Conservation (phyloP, 805 yeast species). For the Saturnispora hagleri region DNA sequence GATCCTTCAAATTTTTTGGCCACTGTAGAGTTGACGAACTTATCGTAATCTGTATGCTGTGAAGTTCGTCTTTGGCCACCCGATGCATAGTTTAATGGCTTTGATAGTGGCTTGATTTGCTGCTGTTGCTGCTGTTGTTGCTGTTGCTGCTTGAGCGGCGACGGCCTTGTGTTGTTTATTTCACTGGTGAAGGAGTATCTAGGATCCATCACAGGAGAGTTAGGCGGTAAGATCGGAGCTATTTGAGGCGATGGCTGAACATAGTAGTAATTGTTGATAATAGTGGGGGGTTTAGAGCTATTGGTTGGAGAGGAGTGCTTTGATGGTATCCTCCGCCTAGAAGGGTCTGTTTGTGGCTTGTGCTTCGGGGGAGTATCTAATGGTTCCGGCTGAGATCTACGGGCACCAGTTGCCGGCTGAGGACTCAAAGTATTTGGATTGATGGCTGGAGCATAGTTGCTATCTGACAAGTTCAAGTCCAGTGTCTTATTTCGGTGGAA, state of each 20-base stretch:
- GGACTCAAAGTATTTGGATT: constrained; percentile 16
- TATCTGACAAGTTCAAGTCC: constrained; percentile 11
- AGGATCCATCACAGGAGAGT: constrained; percentile 1
- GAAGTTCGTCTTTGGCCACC: background rate
- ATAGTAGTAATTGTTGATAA: constrained; percentile 17
- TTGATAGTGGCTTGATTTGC: background rate
- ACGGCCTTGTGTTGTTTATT: background rate
- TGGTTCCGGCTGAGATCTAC: background rate
- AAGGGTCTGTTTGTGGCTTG: constrained; percentile 1
- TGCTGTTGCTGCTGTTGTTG: constrained; percentile 3
- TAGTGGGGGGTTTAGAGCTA: constrained; percentile 11
- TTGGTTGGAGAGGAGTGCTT: background rate
- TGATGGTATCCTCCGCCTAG: background rate
- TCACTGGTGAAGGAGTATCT: background rate
- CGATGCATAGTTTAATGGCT: background rate
- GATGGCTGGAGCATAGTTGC: constrained; percentile 16
- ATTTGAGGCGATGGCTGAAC: constrained; percentile 11
- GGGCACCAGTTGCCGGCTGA: constrained; percentile 17
- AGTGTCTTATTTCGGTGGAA: constrained; percentile 14
- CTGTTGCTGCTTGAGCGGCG: background rate
- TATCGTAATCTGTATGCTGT: constrained; percentile 1
- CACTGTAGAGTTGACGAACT: constrained; percentile 4
- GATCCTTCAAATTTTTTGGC: constrained; percentile 1
- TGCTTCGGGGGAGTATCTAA: background rate
- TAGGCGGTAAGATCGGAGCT: background rate